Base-by-base conservation (phyloP, 2,329 filamentous ascomycete species). In the Coleophoma crateriformis region DNA sequence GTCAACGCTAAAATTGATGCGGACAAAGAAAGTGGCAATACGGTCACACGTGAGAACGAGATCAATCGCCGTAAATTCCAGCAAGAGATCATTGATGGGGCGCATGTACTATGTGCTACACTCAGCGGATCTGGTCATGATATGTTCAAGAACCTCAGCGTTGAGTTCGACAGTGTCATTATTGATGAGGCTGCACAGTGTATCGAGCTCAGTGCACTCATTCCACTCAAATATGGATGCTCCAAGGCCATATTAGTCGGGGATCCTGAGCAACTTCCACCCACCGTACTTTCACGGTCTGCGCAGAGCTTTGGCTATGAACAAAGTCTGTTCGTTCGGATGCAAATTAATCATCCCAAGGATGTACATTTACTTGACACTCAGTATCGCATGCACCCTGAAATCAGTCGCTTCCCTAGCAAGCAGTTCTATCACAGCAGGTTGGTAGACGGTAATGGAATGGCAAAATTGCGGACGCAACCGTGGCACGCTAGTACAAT, bases 381-480 rank as follows among this genome's bases (percentile, higher is more conserved):
- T 49, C 94, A 99, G 65, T 99, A 99, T 67, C 94, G 94, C 69
- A 99, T 99, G 95, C 94, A 99, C 70, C 94, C 95, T 0, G 89
- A 94, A 58, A 99, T 99, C 65, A 96, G 90, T 67, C 68, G 75
- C 47, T 99, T 96, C 67, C 94, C 95, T 1, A 96, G 90, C 67
- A 74, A 79, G 58, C 86, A 91, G 46, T 99, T 99, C 71, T 99
- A 99, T 70, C 90, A 97, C 64, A 84, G 88, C 27, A 82, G 84
- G 55, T 80, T 99, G 11, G 75, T 91, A 55, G 90, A 99, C 67
- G 94, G 95, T 20, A 79, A 79, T 52, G 80, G 87, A 57, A 97
- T 97, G 91, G 82, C 78, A 3, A 74, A 71, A 48, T 74, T 95
- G 47, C 86, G 94, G 44, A 72, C 76, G 52, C 83, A 86, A 64